Evolutionary conservation across 2,329 filamentous ascomycete genomes (phyloP), one percentile per base, ranked within the genome.

Genomic region (Pestalotiopsis sp.): DNA sequence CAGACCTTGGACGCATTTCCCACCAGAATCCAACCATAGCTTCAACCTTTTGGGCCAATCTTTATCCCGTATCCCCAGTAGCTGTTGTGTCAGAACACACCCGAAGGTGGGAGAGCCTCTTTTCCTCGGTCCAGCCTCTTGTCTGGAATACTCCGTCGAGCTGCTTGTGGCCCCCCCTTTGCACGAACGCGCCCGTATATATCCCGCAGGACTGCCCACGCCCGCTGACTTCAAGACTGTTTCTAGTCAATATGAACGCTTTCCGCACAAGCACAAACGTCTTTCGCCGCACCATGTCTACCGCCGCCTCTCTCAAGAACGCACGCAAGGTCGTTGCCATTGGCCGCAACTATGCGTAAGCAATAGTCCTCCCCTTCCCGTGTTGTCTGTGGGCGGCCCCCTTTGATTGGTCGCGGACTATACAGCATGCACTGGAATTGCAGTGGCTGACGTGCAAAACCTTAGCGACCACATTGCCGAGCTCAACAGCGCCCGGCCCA

Each of bases 281-380:
- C 49, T 79, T 81, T 69, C 77, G 75, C 70, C 77, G 78, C 69
- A 73, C 75, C 38, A 78, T 80, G 75, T 77, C 83, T 57, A 79
- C 82, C 73, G 82, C 84, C 68, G 83, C 84, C 59, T 80, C 82
- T 27, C 77, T 88, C 67, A 86, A 83, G 76, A 83, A 85, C 66
- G 88, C 88, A 27, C 85, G 87, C 71, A 93, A 97, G 86, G 89
- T 97, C 67, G 92, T 97, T 79, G 98, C 95, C 83, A 97, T 98
- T 78, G 94, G 94, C 75, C 90, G 96, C 76, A 97, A 99, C 86
- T 99, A 98, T 87, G 95, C 95, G 93, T 96, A 82, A 79, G 91
- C 73, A 58, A 36, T 36, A 2, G 60, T 6, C 45, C 11, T 60
- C 27, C 12, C 12, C 59, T 45, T 38, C n/a, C 49, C 25, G 49